Evolutionary conservation across 108 stramenopile species (phyloP).

Genomic region (Cyclostephanos tholiformis): DNA sequence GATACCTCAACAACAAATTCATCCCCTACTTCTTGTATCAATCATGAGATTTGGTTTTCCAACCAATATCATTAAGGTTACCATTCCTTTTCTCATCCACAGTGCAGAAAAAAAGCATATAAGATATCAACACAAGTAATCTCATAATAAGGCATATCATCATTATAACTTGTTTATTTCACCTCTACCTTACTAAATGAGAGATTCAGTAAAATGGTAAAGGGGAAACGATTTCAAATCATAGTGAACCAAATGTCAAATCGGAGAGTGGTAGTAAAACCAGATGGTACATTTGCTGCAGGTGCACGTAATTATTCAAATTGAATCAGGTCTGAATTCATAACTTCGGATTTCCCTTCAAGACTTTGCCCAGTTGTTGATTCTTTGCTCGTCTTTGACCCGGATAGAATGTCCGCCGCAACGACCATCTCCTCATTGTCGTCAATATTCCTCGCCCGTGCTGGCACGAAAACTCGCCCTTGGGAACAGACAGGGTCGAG

Average conservation of each 20-base stretch:
- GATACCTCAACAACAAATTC: conserved; percentile 1
- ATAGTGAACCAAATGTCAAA: no score
- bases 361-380: background rate
- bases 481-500: conserved; percentile 8
- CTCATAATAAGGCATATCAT: background rate
- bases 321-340: background rate
- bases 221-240: no score
- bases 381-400: background rate
- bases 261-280: no score
- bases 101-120: background rate
- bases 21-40: conserved; percentile 19
- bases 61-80: background rate
- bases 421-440: conserved; percentile 32
- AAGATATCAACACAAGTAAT: background rate
- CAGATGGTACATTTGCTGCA: background rate
- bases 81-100: background rate
- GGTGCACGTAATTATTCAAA: background rate
- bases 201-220: no score
- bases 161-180: no score
- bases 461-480: conserved; percentile 29
- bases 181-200: no score
- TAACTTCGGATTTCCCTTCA: background rate
- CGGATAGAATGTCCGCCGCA: conserved; percentile 44
- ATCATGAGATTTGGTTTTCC: conserved; percentile 7
- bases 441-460: conserved; percentile 31